Evolutionary conservation across 257 asterid species (phyloP), one percentile per base, ranked within the genome.

Genomic region (Fraxinus quadrangulata): DNA sequence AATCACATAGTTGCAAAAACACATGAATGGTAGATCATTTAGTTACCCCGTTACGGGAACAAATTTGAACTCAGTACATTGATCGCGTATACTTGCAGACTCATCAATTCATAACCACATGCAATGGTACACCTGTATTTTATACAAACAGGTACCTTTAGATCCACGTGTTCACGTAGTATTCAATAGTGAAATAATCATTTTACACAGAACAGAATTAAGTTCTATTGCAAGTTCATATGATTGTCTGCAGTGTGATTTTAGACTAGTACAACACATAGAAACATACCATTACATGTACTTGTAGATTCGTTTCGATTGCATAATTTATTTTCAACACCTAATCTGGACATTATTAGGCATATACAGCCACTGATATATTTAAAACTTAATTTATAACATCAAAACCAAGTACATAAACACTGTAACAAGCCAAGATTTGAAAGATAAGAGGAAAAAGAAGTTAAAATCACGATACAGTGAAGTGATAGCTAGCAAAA

Each of bases 31-130:
- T 63, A 12, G 69, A 63, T 63, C 69, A 63, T 26, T 63, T 63
- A 63, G 67, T 59, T 63, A 63, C 36, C 21, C 33, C 19, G 4
- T 11, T 11, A 24, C n/a, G 30, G 16, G 69, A 24, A 63, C 69
- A 26, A 63, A 63, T 6, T 63, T 63, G 34, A 24, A 26, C 21
- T 63, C 69, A 26, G 69, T 63, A 63, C 19, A 26, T 10, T 9
- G 17, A 63, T 12, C 7, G 6, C 8, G 19, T 63, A 63, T 12
- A 63, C 33, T 10, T 61, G 34, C 36, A 26, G 19, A 63, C 69
- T 63, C 0, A 4, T 39, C 56, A 59, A 77, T 63, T 36, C 49
- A 70, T 47, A 36, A 67, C 78, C 74, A 73, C 65, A 12, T 1
- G 67, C 23, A 17, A 33, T 19, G 37, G 54, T n/a, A 19, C 59